Conservation (phyloP, 495 filamentous ascomycete genomes). For the Alectoria sarmentosa region DNA sequence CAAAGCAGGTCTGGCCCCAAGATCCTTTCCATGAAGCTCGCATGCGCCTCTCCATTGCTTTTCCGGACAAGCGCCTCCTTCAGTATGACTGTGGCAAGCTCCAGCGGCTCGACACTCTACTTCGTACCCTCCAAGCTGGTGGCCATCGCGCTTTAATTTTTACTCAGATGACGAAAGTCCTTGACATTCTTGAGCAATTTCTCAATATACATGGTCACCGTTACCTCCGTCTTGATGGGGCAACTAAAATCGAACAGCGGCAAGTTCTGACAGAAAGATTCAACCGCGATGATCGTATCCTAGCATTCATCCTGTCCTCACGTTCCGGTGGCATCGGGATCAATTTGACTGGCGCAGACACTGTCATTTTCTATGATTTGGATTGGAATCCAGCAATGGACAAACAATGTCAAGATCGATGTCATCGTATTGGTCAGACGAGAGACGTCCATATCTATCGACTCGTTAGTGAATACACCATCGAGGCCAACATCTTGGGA, state of each 20-base stretch:
- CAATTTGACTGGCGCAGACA: slow-evolving; percentile 94
- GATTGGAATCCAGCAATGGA: slow-evolving; percentile 99
- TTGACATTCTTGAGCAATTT: slow-evolving; percentile 96
- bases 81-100: slow-evolving; percentile 99
- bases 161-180: slow-evolving; percentile 98
- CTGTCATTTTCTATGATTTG: slow-evolving; percentile 98
- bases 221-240: slow-evolving; percentile 90
- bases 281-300: slow-evolving; percentile 88
- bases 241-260: slow-evolving; percentile 89
- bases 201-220: slow-evolving; percentile 97
- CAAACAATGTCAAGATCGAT: slow-evolving; percentile 97
- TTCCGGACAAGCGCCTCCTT: slow-evolving; percentile 89
- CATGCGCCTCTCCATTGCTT: slow-evolving; percentile 88
- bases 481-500: slow-evolving; percentile 96
- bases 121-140: slow-evolving; percentile 80
- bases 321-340: slow-evolving; percentile 93
- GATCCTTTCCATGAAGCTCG: slow-evolving; percentile 94
- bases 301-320: slow-evolving; percentile 91
- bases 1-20: slow-evolving; percentile 48
- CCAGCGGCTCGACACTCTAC: slow-evolving; percentile 78
- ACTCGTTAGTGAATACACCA: slow-evolving; percentile 94
- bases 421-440: slow-evolving; percentile 96
- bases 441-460: slow-evolving; percentile 98
- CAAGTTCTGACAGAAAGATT: slow-evolving; percentile 95
- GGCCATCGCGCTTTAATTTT: slow-evolving; percentile 95